These are phyloP conservation scores for Porcisia deanei DNA, from an alignment of 208 protist genomes.

Conservation along the genomic window DNA sequence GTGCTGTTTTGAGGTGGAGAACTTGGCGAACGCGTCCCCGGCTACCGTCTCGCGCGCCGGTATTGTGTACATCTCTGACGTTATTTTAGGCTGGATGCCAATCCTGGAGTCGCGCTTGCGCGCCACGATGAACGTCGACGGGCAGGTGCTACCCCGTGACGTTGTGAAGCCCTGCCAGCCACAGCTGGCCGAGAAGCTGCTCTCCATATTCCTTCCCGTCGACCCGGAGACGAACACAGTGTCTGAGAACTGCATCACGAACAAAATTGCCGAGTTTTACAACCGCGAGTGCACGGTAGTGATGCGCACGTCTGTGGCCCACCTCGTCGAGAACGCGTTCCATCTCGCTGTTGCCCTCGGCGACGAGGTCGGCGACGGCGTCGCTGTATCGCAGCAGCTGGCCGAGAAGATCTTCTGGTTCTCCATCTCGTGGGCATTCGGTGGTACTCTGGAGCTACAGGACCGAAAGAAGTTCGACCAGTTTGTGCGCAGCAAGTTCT, in stretches of 20 bases:
- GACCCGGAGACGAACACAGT: constrained; percentile 38
- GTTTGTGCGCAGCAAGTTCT: constrained; percentile 86
- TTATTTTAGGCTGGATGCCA: constrained; percentile 95
- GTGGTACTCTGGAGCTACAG: constrained; percentile 93
- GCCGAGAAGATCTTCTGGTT: constrained; percentile 96
- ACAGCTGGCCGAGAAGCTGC: constrained; percentile 80
- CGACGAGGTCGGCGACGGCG: constrained; percentile 82
- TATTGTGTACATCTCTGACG: constrained; percentile 98
- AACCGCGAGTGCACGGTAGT: constrained; percentile 88
- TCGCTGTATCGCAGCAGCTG: constrained; percentile 70
- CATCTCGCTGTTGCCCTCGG: constrained; percentile 90
- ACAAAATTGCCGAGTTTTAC: constrained; percentile 85
- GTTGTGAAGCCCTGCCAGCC: constrained; percentile 76
- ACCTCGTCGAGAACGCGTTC: constrained; percentile 92
- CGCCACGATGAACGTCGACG: constrained; percentile 67
- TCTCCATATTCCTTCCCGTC: constrained; percentile 71
- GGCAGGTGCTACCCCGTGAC: constrained; percentile 80
- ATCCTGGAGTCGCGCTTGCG: constrained; percentile 82
- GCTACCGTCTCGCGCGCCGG: constrained; percentile 98
- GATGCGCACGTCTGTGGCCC: constrained; percentile 84
- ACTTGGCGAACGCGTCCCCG: constrained; percentile 98
- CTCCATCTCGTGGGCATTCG: constrained; percentile 93
- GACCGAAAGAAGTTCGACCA: constrained; percentile 93
- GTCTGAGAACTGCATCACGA: constrained; percentile 49
- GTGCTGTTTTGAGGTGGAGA: constrained; percentile 97